phyloP scores from a whole-genome alignment of 306 rosid species.

The Psophocarpus tetragonolobus region DNA sequence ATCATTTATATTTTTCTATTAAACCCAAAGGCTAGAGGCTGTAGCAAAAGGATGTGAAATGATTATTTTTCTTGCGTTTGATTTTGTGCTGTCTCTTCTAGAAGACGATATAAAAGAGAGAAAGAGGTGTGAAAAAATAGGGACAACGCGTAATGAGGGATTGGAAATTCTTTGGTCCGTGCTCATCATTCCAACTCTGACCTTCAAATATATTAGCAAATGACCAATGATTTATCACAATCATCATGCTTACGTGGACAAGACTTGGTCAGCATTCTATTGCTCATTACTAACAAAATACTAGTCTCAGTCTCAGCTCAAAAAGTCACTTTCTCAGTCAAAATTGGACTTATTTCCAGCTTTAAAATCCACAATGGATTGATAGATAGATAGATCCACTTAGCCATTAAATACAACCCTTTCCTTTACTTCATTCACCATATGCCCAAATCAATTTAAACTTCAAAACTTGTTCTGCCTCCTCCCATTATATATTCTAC shows the following conservation, averaged over 20 bases:
- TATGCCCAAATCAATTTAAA: not conserved
- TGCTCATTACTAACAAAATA: slow-evolving; percentile 41
- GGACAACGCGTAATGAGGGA: not conserved
- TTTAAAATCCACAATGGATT: not conserved
- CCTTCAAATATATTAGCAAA: slow-evolving; percentile 7
- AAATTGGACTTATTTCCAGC: slow-evolving; percentile 36
- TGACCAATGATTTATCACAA: slow-evolving; percentile 27
- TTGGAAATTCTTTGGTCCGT: not conserved
- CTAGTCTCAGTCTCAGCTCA: slow-evolving; percentile 64
- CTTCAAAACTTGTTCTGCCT: slow-evolving; percentile 20
- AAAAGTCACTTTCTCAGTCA: slow-evolving; percentile 61
- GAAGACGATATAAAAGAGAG: not conserved
- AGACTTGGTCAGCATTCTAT: slow-evolving; percentile 56
- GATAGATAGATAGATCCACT: not conserved
- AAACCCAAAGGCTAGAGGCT: no score
- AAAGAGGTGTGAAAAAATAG: not conserved
- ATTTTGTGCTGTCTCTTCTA: not conserved
- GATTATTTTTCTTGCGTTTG: not conserved
- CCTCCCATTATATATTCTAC: not conserved
- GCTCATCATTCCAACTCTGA: not conserved
- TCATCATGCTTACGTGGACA: slow-evolving; percentile 3
- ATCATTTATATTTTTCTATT: no score
- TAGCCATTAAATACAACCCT: slow-evolving; percentile 6
- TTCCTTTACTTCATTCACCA: not conserved
- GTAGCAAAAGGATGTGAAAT: not conserved